A percentile compares a stretch with the other conserved stretches of the same genome.
Conservation (phyloP, 106 monocot genomes). For the Vanilla planifolia region DNA sequence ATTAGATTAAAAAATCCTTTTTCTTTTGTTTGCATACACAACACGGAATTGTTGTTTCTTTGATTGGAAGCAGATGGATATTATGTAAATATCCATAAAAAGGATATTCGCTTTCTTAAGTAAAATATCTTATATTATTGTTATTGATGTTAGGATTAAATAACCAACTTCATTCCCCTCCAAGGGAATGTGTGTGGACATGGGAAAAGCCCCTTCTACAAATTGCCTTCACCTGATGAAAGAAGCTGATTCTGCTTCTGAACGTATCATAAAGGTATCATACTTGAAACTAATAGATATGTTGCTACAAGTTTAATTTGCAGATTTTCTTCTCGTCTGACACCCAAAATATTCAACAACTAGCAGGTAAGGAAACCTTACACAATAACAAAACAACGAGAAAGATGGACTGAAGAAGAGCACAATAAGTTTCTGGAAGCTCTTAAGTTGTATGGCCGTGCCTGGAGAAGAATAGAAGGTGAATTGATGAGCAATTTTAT, state of each 20-base stretch:
- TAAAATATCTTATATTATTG: not conserved
- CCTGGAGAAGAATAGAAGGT: constrained; percentile 28
- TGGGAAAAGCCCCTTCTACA: constrained; percentile 1
- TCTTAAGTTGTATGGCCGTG: constrained; percentile 18
- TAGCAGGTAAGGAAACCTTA: constrained; percentile 26
- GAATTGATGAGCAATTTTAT: not conserved
- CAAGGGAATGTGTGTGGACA: constrained; percentile 6
- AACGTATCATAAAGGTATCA: constrained; percentile 1
- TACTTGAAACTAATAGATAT: not conserved
- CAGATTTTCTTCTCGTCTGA: not conserved
- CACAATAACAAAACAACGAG: constrained; percentile 23
- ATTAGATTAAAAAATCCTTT: not conserved
- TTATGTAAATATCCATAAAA: not conserved
- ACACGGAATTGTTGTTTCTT: too few species aligned
- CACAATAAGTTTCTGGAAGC: constrained; percentile 22
- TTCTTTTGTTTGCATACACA: not conserved
- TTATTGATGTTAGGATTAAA: constrained; percentile 4
- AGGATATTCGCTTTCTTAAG: not conserved
- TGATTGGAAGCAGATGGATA: not conserved
- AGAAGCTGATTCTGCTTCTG: constrained; percentile 3
- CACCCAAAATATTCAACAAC: not conserved
- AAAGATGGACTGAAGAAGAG: constrained; percentile 23
- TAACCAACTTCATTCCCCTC: not conserved
- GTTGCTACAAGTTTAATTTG: not conserved
- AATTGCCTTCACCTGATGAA: not conserved